Evolutionary conservation across 2,329 filamentous ascomycete species (phyloP).

Genomic region (Leptographium radiaticola): DNA sequence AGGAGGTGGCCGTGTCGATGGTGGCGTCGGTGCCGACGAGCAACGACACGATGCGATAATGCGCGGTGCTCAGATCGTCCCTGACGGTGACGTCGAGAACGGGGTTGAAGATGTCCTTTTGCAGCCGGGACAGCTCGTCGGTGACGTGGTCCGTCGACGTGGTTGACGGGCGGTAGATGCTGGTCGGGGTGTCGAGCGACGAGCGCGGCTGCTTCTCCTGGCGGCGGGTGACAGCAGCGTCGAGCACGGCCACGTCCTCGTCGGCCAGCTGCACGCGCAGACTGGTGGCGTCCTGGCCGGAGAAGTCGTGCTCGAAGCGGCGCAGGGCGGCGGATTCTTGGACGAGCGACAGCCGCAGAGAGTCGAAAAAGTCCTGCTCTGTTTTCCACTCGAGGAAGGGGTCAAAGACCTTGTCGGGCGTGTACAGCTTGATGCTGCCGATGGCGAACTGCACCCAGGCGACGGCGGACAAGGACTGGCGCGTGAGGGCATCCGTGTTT

Average conservation of each 20-base stretch:
- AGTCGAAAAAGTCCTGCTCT: conserved; percentile 44
- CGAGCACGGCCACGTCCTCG: conserved; percentile 35
- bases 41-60: conserved; percentile 20
- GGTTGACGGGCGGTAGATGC: conserved; percentile 9
- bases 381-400: conserved; percentile 56
- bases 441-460: conserved; percentile 69
- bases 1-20: conserved; percentile 10
- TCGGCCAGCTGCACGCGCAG: conserved; percentile 51
- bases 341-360: conserved; percentile 42
- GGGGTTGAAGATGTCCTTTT: conserved; percentile 77
- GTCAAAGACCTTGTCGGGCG: conserved; percentile 79
- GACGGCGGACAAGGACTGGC: conserved; percentile 30
- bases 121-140: conserved; percentile 44
- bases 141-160: neutral
- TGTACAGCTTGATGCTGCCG: conserved; percentile 63
- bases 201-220: neutral
- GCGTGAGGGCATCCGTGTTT: conserved; percentile 10
- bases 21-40: neutral
- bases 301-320: conserved; percentile 53
- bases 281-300: conserved; percentile 50
- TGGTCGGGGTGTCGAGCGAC: neutral
- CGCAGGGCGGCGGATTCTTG: conserved; percentile 46
- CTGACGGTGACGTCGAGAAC: conserved; percentile 52
- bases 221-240: neutral
- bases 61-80: conserved; percentile 26